Conservation (phyloP, 1,139 yeast species). For the Nematodospora anomalae region DNA sequence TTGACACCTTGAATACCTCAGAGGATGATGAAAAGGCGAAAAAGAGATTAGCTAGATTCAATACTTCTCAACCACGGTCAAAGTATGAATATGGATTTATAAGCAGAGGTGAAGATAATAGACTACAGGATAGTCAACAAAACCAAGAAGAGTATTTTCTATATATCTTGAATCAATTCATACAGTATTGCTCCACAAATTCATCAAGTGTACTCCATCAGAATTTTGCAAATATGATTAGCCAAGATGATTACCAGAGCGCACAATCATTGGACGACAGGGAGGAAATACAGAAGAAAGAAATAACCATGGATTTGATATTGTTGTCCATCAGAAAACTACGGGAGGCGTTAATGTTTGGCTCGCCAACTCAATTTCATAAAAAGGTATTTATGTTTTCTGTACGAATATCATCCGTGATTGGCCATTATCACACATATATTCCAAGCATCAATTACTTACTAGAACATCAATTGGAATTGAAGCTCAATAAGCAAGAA, state of each 20-base stretch:
- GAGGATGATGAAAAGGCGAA: conserved; percentile 15
- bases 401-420: conserved; percentile 43
- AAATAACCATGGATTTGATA: conserved; percentile 25
- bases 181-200: conserved; percentile 26
- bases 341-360: conserved; percentile 52
- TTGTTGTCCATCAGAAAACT: conserved; percentile 42
- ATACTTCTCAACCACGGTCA: conserved; percentile 9
- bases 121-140: conserved; percentile 43
- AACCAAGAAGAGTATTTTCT: conserved; percentile 42
- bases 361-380: conserved; percentile 39
- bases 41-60: conserved; percentile 21
- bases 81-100: conserved; percentile 44
- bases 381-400: conserved; percentile 53
- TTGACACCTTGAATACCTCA: neutral
- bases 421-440: conserved; percentile 58
- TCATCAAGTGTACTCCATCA: conserved; percentile 19
- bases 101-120: conserved; percentile 59
- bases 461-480: conserved; percentile 20
- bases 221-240: conserved; percentile 18
- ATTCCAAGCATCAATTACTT: conserved; percentile 52
- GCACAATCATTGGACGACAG: conserved; percentile 4
- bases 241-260: conserved; percentile 9
- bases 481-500: conserved; percentile 24
- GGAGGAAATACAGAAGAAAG: neutral
- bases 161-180: conserved; percentile 32